Evolutionary conservation across 345 rosid species (phyloP).

Genomic region (Leavenworthia alabamica): DNA sequence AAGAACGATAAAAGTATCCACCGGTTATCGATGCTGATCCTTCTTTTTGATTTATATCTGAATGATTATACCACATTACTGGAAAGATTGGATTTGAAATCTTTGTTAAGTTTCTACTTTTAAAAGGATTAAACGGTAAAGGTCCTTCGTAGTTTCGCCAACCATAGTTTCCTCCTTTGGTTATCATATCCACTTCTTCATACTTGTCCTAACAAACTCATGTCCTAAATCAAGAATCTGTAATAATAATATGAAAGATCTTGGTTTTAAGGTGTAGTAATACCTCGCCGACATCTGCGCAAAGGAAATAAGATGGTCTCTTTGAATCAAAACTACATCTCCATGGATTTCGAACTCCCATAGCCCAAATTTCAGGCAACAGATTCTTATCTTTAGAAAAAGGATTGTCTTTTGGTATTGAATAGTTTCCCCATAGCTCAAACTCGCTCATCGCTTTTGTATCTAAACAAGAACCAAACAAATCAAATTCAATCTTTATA

Average conservation of each 20-base stretch:
- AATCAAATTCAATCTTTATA: background rate
- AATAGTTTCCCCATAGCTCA: constrained; percentile 53
- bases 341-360: constrained; percentile 57
- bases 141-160: constrained; percentile 46
- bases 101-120: constrained; percentile 32
- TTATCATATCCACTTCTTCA: constrained; percentile 48
- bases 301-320: constrained; percentile 43
- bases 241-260: background rate
- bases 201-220: constrained; percentile 34
- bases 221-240: background rate
- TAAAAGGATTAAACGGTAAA: constrained; percentile 23
- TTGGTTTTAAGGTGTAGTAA: background rate
- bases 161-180: constrained; percentile 52
- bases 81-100: constrained; percentile 42
- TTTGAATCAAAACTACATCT: constrained; percentile 52
- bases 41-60: constrained; percentile 21
- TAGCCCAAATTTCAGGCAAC: constrained; percentile 51
- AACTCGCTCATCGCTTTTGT: constrained; percentile 15
- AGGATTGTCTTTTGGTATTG: constrained; percentile 47
- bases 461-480: constrained; percentile 29
- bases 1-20: constrained; percentile 45
- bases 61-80: constrained; percentile 43
- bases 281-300: constrained; percentile 57
- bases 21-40: constrained; percentile 51
- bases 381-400: constrained; percentile 34